These are phyloP conservation scores for Populus euphratica DNA, from an alignment of 345 rosid species.

Conservation along the genomic window DNA sequence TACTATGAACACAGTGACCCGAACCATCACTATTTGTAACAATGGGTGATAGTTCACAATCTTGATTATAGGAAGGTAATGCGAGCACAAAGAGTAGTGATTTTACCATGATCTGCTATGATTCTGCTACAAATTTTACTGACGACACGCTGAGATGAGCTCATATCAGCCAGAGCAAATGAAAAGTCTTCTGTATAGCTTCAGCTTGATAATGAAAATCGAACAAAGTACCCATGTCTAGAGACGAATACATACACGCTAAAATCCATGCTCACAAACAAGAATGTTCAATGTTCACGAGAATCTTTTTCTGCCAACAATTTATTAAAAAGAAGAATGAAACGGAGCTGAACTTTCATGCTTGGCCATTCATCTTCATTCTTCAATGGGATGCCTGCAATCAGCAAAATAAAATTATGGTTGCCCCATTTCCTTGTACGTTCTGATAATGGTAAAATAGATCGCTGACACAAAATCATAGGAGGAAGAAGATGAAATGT, in stretches of 20 bases:
- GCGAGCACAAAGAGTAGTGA: neutral
- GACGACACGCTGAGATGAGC: neutral
- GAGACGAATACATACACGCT: neutral
- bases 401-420: neutral
- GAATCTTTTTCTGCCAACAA: constrained; percentile 1
- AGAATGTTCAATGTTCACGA: neutral
- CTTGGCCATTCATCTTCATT: neutral
- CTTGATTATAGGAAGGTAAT: neutral
- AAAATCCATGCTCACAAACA: constrained; percentile 7
- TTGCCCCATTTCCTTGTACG: neutral
- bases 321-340: constrained; percentile 17
- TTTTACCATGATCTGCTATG: neutral
- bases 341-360: constrained; percentile 6
- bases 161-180: neutral
- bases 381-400: constrained; percentile 14
- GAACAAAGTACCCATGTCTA: neutral
- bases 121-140: too few relatives aligned
- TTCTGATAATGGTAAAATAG: neutral
- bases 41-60: neutral
- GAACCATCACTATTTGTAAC: neutral
- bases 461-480: too few relatives aligned
- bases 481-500: neutral
- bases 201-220: too few relatives aligned
- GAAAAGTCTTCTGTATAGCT: neutral
- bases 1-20: neutral